Conservation (phyloP, 177 flowering plant species). For the Vitis hybrid region DNA sequence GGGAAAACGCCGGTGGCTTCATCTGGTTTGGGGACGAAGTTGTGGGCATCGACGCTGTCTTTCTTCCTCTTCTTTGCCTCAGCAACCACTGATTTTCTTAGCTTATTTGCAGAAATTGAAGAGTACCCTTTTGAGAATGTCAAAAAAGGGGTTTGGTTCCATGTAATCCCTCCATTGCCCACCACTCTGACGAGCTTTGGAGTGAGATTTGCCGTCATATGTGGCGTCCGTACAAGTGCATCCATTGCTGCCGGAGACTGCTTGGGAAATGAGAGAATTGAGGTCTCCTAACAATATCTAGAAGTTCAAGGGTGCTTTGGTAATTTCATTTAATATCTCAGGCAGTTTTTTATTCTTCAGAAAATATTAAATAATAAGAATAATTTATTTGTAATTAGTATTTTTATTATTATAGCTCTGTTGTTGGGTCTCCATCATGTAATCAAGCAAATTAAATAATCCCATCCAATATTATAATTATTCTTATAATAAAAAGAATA, state of each 20-base stretch:
- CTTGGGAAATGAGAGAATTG: too few relatives aligned
- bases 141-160: constrained; percentile 13
- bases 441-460: too few relatives aligned
- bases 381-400: too few relatives aligned
- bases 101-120: constrained; percentile 10
- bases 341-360: background rate
- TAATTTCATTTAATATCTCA: too few relatives aligned
- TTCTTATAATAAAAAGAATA: too few relatives aligned
- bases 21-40: constrained; percentile 61
- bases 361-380: too few relatives aligned
- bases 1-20: constrained; percentile 79
- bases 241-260: constrained; percentile 24
- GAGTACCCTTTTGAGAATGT: constrained; percentile 20
- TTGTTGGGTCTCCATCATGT: too few relatives aligned
- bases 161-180: background rate
- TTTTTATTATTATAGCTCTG: too few relatives aligned
- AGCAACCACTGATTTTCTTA: constrained; percentile 30
- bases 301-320: too few relatives aligned
- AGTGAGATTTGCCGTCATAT: background rate
- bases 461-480: too few relatives aligned
- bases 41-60: constrained; percentile 48
- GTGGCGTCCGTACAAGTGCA: constrained; percentile 24
- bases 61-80: constrained; percentile 41
- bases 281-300: background rate
- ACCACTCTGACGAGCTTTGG: constrained; percentile 7